Conservation (phyloP, 805 yeast genomes). For the Cyberlindnera lachancei region DNA sequence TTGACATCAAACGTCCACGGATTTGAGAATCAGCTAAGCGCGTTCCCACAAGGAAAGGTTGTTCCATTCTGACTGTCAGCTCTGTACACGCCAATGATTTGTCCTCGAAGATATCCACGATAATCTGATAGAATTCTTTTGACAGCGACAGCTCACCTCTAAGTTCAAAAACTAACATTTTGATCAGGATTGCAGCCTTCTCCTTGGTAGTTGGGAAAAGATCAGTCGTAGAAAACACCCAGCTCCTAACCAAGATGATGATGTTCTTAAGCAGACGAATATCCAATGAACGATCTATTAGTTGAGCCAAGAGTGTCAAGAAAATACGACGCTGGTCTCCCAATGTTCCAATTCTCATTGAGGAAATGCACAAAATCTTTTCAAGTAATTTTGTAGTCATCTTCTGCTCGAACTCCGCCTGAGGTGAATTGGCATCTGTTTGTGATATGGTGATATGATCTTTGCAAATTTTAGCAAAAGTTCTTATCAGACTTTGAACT, state of each 20-base stretch:
- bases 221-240: conserved; percentile 84
- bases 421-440: conserved; percentile 28
- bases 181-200: conserved; percentile 86
- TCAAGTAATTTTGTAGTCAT: conserved; percentile 73
- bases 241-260: conserved; percentile 67
- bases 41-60: conserved; percentile 92
- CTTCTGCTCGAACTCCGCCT: conserved; percentile 63
- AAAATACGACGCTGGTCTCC: conserved; percentile 93
- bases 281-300: conserved; percentile 84
- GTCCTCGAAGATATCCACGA: conserved; percentile 82
- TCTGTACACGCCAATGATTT: conserved; percentile 75
- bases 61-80: conserved; percentile 90
- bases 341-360: conserved; percentile 73
- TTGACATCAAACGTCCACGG: conserved; percentile 70
- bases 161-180: conserved; percentile 88
- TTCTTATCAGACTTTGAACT: conserved; percentile 72
- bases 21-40: conserved; percentile 68
- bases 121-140: conserved; percentile 74
- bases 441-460: conserved; percentile 65
- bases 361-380: conserved; percentile 67
- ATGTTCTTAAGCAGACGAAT: conserved; percentile 67
- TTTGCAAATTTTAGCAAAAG: conserved; percentile 81
- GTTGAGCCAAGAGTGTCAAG: conserved; percentile 75
- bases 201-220: conserved; percentile 93
- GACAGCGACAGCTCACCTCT: conserved; percentile 78